These are phyloP conservation scores for Epichloe sp. DNA, from an alignment of 2,329 filamentous ascomycete species.

Conservation along the genomic window DNA sequence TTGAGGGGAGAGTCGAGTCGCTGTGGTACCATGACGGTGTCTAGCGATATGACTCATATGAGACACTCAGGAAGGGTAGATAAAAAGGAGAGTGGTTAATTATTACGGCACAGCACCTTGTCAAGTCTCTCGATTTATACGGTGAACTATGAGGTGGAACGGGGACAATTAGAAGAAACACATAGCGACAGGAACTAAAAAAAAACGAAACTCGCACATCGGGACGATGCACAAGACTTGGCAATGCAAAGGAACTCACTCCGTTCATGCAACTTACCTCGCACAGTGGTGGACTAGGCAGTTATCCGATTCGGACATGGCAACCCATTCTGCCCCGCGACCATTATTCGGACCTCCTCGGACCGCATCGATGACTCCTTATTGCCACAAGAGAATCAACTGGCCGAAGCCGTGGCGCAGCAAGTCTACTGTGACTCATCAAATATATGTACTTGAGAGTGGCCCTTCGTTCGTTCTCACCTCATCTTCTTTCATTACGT, in stretches of 20 bases:
- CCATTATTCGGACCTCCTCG: too few relatives aligned
- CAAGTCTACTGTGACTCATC: slow-evolving; percentile 4
- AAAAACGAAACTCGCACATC: too few relatives aligned
- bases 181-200: not conserved
- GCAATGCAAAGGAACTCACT: not conserved
- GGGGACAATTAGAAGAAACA: not conserved
- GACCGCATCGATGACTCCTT: slow-evolving; percentile 3
- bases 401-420: too few relatives aligned
- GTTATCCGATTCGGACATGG: not conserved
- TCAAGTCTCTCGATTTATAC: too few relatives aligned
- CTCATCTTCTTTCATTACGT: not conserved
- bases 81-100: too few relatives aligned
- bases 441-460: not conserved
- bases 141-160: not conserved
- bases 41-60: too few relatives aligned
- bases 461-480: not conserved
- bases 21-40: too few relatives aligned
- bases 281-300: not conserved
- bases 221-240: not conserved
- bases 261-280: not conserved
- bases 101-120: too few relatives aligned
- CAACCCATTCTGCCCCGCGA: not conserved
- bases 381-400: not conserved
- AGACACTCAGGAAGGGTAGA: too few relatives aligned
- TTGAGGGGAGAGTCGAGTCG: too few relatives aligned